phyloP scores from a whole-genome alignment of 2,329 filamentous ascomycete species.

The Macrophomina tecta region DNA sequence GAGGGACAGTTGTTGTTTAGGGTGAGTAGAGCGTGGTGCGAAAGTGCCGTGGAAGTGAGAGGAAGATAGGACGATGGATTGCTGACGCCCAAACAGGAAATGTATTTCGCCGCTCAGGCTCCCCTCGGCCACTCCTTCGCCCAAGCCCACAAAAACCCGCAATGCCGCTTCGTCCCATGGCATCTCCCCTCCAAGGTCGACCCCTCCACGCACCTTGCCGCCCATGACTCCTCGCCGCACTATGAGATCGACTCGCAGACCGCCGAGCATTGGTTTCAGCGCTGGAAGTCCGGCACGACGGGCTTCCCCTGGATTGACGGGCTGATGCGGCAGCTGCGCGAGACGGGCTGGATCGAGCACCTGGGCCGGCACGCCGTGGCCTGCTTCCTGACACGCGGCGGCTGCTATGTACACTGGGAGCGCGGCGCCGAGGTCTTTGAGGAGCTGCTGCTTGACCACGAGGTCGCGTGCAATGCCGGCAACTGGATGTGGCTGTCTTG shows the following conservation, averaged over 20 bases:
- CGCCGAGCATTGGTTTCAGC: conserved; percentile 69
- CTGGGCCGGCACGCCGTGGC: conserved; percentile 76
- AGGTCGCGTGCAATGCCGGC: conserved; percentile 73
- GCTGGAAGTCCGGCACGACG: conserved; percentile 72
- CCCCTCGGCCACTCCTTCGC: conserved; percentile 67
- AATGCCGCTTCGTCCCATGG: conserved; percentile 80
- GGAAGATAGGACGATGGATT: not conserved
- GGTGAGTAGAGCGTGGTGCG: not conserved
- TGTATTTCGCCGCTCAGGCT: conserved; percentile 82
- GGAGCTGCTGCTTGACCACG: conserved; percentile 76
- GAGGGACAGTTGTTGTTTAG: conserved; percentile 77
- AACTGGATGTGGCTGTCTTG: conserved; percentile 83
- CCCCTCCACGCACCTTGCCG: conserved; percentile 47
- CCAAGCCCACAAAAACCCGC: conserved; percentile 68
- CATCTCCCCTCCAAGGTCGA: conserved; percentile 70
- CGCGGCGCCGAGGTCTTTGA: conserved; percentile 79
- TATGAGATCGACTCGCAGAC: conserved; percentile 68
- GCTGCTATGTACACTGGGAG: conserved; percentile 81
- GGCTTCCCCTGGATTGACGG: conserved; percentile 84
- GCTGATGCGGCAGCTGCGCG: conserved; percentile 74
- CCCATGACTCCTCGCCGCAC: conserved; percentile 53
- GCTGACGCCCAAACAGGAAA: conserved; percentile 56
- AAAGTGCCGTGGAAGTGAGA: not conserved
- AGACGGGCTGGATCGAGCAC: conserved; percentile 82
- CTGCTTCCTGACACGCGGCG: conserved; percentile 79